Percentiles rank a stretch among this genome's conserved stretches.
Evolutionary conservation across 2,329 filamentous ascomycete genomes (phyloP).

Genomic region (Fusarium napiforme): DNA sequence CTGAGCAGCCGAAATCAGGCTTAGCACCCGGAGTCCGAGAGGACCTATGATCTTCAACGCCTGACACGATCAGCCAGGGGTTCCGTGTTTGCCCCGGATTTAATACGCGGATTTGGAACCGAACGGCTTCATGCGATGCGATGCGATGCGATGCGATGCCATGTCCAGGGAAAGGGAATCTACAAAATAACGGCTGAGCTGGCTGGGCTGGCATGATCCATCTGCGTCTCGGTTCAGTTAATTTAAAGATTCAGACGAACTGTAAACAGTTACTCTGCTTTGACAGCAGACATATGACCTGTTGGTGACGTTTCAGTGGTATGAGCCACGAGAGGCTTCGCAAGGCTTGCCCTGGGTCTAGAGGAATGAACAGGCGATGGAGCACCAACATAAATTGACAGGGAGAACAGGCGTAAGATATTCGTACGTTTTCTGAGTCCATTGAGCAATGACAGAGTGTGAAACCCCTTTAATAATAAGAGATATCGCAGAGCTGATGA

Average conservation of each 20-base stretch:
- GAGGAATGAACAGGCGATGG: slow-evolving; percentile 26
- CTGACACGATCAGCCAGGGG: slow-evolving; percentile 13
- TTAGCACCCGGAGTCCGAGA: background rate
- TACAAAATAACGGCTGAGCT: slow-evolving; percentile 6
- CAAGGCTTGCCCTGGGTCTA: slow-evolving; percentile 25
- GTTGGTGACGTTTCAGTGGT: slow-evolving; percentile 43
- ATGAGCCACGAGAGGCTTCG: slow-evolving; percentile 37
- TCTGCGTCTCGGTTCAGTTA: background rate
- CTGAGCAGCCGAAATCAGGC: background rate
- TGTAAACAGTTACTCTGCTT: background rate
- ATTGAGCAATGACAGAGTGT: slow-evolving; percentile 14
- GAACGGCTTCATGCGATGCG: background rate
- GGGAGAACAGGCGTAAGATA: slow-evolving; percentile 3
- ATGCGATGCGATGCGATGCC: background rate
- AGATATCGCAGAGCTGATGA: background rate
- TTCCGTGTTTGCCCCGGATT: slow-evolving; percentile 20
- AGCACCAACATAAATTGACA: slow-evolving; percentile 17
- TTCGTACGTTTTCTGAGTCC: slow-evolving; percentile 35
- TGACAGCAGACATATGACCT: slow-evolving; percentile 34
- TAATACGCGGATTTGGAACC: slow-evolving; percentile 9
- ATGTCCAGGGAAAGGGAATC: slow-evolving; percentile 3
- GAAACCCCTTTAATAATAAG: slow-evolving; percentile 2
- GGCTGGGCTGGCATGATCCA: slow-evolving; percentile 6
- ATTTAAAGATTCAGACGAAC: background rate
- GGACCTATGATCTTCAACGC: slow-evolving; percentile 22